Conservation (phyloP, 257 asterid genomes). For the Solanum lycopersicoides region DNA sequence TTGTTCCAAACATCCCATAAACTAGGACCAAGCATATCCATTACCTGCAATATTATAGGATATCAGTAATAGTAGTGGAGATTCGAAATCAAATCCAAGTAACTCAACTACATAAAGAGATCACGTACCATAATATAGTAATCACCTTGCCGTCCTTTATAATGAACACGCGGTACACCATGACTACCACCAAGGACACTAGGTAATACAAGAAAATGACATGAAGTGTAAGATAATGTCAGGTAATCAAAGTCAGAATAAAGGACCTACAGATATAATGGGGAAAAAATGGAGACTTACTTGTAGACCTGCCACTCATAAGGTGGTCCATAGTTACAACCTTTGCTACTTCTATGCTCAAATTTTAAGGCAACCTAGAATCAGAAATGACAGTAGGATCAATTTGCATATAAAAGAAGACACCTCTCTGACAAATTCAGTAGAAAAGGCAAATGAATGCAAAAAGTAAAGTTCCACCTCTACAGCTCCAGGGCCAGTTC, state of each 20-base stretch:
- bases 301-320: constrained; percentile 52
- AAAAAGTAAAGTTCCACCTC: constrained; percentile 27
- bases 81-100: not conserved
- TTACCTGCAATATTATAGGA: constrained; percentile 3
- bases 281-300: constrained; percentile 6
- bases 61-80: not conserved
- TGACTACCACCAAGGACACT: constrained; percentile 30
- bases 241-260: not conserved
- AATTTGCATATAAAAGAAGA: not conserved
- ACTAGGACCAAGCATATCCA: constrained; percentile 46
- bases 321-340: constrained; percentile 41
- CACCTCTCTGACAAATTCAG: not conserved
- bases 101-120: not conserved
- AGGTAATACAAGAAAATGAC: not conserved
- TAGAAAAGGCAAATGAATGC: not conserved
- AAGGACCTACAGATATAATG: not conserved
- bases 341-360: constrained; percentile 41
- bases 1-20: constrained; percentile 94
- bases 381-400: not conserved
- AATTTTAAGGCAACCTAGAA: constrained; percentile 36
- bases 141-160: constrained; percentile 31
- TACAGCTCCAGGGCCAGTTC: constrained; percentile 48
- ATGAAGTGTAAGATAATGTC: not conserved
- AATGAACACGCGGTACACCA: constrained; percentile 44
- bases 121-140: constrained; percentile 36